These are phyloP conservation scores for Pichia gijzeniarum DNA, from an alignment of 805 yeast species.

Conservation along the genomic window DNA sequence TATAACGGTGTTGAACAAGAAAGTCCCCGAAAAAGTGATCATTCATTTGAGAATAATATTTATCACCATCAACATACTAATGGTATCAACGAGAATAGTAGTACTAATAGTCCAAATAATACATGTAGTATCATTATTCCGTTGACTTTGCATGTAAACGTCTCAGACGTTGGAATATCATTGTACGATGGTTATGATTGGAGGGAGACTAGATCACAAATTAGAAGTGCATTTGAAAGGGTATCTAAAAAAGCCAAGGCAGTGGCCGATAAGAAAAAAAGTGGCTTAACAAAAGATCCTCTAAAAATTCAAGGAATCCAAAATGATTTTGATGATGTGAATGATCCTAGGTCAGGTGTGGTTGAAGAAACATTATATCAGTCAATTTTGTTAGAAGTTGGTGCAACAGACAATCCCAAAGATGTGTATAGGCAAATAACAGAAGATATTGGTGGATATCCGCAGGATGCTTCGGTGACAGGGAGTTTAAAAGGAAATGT, in stretches of 20 bases:
- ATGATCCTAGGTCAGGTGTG: not conserved
- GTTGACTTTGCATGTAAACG: slow-evolving; percentile 27
- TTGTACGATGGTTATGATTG: slow-evolving; percentile 92
- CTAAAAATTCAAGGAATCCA: not conserved
- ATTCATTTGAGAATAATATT: slow-evolving; percentile 20
- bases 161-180: slow-evolving; percentile 37
- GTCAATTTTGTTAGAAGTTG: slow-evolving; percentile 58
- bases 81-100: not conserved
- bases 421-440: slow-evolving; percentile 3
- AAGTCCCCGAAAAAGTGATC: not conserved
- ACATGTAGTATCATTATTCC: slow-evolving; percentile 19
- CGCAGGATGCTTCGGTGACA: not conserved
- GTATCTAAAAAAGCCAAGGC: slow-evolving; percentile 44
- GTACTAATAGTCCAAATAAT: not conserved
- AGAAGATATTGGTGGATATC: not conserved
- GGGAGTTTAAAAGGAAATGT: not conserved
- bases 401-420: slow-evolving; percentile 4
- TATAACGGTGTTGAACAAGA: not conserved
- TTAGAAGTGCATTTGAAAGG: slow-evolving; percentile 56
- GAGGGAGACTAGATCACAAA: slow-evolving; percentile 64
- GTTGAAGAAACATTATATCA: slow-evolving; percentile 66
- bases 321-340: not conserved
- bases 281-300: not conserved
- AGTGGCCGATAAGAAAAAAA: not conserved
- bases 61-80: slow-evolving; percentile 10